phyloP scores from a whole-genome alignment of 2,329 filamentous ascomycete species.

The Malbranchea cinnamomea region DNA sequence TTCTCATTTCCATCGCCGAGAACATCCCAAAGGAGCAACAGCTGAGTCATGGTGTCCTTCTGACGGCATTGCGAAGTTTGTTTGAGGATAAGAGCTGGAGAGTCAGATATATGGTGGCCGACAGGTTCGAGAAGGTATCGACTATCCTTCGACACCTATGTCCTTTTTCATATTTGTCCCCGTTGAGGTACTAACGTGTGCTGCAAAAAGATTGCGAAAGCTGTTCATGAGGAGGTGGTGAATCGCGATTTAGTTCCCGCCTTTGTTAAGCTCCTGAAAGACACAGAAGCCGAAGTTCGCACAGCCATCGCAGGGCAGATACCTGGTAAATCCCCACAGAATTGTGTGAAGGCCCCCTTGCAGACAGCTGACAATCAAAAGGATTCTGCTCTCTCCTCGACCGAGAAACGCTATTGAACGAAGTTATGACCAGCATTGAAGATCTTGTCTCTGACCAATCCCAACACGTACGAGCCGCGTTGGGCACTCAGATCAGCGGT shows the following conservation, averaged over 20 bases:
- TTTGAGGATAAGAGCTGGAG: conserved; percentile 99
- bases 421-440: conserved; percentile 93
- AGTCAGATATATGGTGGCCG: conserved; percentile 97
- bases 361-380: conserved; percentile 19
- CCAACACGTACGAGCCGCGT: conserved; percentile 87
- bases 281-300: conserved; percentile 92
- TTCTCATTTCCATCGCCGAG: conserved; percentile 91
- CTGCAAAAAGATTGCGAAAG: conserved; percentile 80
- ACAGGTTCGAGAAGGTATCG: conserved; percentile 85
- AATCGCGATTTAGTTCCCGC: conserved; percentile 86
- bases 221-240: conserved; percentile 93
- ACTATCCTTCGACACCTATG: neutral
- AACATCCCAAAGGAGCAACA: conserved; percentile 97
- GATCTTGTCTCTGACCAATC: conserved; percentile 91
- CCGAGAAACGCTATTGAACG: conserved; percentile 72
- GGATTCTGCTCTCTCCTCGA: conserved; percentile 90
- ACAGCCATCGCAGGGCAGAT: conserved; percentile 96
- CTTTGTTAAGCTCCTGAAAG: conserved; percentile 94
- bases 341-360: neutral
- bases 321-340: conserved; percentile 41
- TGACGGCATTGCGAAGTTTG: conserved; percentile 77
- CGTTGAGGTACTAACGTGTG: conserved; percentile 3
- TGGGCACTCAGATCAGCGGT: conserved; percentile 93
- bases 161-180: neutral
- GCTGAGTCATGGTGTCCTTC: conserved; percentile 80